Percentiles rank a stretch among this genome's conserved stretches.
These are phyloP conservation scores for Schwanniomyces polymorphus DNA, from an alignment of 805 yeast genomes.

Conservation along the genomic window DNA sequence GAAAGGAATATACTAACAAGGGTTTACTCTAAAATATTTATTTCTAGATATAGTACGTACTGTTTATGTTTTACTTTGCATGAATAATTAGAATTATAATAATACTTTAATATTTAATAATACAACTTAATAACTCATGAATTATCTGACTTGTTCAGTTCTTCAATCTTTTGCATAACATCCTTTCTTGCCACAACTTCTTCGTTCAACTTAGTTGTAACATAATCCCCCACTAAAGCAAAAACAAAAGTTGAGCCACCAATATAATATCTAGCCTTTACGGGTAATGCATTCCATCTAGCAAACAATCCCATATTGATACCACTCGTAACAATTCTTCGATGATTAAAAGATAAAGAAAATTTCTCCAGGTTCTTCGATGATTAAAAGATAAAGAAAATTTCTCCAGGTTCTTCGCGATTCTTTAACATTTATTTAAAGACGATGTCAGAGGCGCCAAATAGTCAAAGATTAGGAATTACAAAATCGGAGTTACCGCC, in stretches of 20 bases:
- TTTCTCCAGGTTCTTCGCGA: background rate
- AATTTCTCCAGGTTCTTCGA: background rate
- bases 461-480: conserved; percentile 20
- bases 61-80: background rate
- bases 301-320: conserved; percentile 27
- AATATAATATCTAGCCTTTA: conserved; percentile 39
- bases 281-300: conserved; percentile 42
- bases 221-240: conserved; percentile 42
- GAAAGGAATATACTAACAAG: conserved; percentile 41
- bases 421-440: background rate
- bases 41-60: background rate
- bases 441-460: conserved; percentile 8
- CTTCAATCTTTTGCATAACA: conserved; percentile 21
- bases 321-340: background rate
- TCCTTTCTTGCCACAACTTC: conserved; percentile 35
- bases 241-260: conserved; percentile 40
- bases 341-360: background rate
- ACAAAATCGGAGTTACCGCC: conserved; percentile 69
- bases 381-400: background rate
- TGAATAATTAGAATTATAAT: background rate
- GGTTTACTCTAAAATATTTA: conserved; percentile 23
- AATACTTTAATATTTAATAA: background rate
- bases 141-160: background rate
- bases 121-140: background rate
- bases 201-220: conserved; percentile 31